Conservation (phyloP, 2,329 filamentous ascomycete genomes). For the Lachnellula subtilissima region DNA sequence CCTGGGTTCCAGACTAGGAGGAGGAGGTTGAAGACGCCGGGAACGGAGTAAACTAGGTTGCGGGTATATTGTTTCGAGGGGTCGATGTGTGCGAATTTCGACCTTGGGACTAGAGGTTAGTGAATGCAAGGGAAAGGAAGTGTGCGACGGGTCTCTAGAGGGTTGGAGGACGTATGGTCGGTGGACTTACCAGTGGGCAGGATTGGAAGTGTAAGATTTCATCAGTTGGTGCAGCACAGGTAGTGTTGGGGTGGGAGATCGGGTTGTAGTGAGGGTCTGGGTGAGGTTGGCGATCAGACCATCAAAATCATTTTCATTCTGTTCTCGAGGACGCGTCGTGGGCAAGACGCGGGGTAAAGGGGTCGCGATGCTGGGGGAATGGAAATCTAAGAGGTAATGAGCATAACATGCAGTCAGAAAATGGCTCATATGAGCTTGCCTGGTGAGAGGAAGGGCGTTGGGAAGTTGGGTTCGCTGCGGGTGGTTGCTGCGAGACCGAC, state of each 20-base stretch:
- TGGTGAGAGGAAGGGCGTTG: background rate
- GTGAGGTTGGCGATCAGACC: conserved; percentile 12
- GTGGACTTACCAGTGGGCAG: conserved; percentile 51
- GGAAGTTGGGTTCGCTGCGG: conserved; percentile 2
- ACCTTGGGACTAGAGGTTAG: background rate
- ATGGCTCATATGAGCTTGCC: background rate
- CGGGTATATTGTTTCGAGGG: conserved; percentile 69
- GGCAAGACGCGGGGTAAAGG: background rate
- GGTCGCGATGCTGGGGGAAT: background rate
- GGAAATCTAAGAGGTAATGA: background rate
- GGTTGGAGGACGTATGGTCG: background rate
- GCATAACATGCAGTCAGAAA: background rate
- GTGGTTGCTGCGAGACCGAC: conserved; percentile 12
- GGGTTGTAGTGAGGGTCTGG: conserved; percentile 3
- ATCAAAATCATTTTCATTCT: conserved; percentile 7
- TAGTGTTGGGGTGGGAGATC: conserved; percentile 9
- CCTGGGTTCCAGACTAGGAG: conserved; percentile 87
- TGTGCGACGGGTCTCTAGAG: background rate
- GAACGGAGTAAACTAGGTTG: conserved; percentile 85
- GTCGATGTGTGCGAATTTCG: conserved; percentile 67
- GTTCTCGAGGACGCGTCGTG: background rate
- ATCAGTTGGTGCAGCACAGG: conserved; percentile 18
- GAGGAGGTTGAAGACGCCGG: conserved; percentile 60
- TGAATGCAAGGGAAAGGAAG: background rate
- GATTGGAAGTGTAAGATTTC: conserved; percentile 19